A percentile compares a stretch with the other conserved stretches of the same genome.
phyloP scores from a whole-genome alignment of 495 filamentous ascomycete species.

The Penicillium antarcticum region DNA sequence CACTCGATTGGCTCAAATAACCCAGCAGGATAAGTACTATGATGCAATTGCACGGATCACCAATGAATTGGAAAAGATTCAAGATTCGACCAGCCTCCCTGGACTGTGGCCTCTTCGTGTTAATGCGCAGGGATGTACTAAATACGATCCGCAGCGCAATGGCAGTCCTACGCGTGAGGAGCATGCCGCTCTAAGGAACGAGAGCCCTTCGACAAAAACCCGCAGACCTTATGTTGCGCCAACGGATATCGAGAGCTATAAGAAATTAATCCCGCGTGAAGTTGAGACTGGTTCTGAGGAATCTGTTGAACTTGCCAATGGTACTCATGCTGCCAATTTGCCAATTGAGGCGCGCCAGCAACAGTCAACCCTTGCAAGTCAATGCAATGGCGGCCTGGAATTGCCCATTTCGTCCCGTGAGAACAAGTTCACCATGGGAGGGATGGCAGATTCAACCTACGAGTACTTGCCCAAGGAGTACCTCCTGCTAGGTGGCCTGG shows the following conservation, averaged over 20 bases:
- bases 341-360: background rate
- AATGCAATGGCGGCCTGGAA: conserved; percentile 31
- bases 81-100: conserved; percentile 68
- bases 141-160: conserved; percentile 8
- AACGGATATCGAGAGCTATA: conserved; percentile 27
- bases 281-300: conserved; percentile 16
- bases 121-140: conserved; percentile 71
- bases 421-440: conserved; percentile 69
- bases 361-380: background rate
- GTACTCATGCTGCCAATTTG: conserved; percentile 4
- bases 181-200: background rate
- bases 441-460: conserved; percentile 85
- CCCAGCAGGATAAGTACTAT: conserved; percentile 83
- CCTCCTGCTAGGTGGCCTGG: conserved; percentile 74
- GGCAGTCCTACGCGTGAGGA: conserved; percentile 1
- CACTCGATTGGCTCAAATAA: conserved; percentile 88
- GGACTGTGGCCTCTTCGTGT: conserved; percentile 82
- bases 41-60: conserved; percentile 93
- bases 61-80: conserved; percentile 76
- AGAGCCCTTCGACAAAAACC: background rate
- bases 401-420: conserved; percentile 17
- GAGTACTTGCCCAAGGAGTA: conserved; percentile 89
- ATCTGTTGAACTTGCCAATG: conserved; percentile 26
- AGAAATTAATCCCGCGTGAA: conserved; percentile 19
- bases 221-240: conserved; percentile 17